Percentiles rank a stretch among this genome's conserved stretches.
Evolutionary conservation across 257 asterid genomes (phyloP).

Genomic region (Anisodus tanguticus): DNA sequence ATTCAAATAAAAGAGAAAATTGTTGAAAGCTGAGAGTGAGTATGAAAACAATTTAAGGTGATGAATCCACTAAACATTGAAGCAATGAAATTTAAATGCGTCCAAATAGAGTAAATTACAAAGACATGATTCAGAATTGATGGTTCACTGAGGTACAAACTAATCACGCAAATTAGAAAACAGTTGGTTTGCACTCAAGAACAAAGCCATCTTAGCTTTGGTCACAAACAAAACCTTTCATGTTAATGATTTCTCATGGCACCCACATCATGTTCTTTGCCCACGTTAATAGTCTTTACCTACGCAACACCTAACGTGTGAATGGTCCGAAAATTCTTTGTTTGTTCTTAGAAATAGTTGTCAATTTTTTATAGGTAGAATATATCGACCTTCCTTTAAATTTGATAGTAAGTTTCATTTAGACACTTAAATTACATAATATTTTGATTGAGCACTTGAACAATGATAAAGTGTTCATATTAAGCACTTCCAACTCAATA

Average conservation of each 20-base stretch:
- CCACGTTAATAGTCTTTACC: slow-evolving; percentile 23
- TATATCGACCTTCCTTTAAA: too few species aligned
- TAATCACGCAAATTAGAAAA: not conserved
- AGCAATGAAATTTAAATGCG: not conserved
- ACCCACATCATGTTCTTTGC: not conserved
- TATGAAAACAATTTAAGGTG: too few species aligned
- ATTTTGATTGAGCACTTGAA: too few species aligned
- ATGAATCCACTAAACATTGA: too few species aligned
- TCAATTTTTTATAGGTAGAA: not conserved
- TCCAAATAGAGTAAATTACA: not conserved
- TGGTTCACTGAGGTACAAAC: not conserved
- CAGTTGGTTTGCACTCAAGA: slow-evolving; percentile 13
- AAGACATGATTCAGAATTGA: not conserved
- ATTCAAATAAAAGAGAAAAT: not conserved
- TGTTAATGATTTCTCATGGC: slow-evolving; percentile 21
- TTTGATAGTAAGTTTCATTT: too few species aligned
- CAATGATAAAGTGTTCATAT: too few species aligned
- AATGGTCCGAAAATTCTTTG: not conserved
- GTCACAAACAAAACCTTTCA: slow-evolving; percentile 30
- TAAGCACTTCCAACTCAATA: too few species aligned
- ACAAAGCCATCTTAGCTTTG: not conserved
- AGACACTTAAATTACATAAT: too few species aligned
- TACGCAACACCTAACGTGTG: not conserved
- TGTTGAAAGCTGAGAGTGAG: not conserved
- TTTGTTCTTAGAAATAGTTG: not conserved